Evolutionary conservation across 2,329 filamentous ascomycete species (phyloP).

Genomic region (Nemania serpens): DNA sequence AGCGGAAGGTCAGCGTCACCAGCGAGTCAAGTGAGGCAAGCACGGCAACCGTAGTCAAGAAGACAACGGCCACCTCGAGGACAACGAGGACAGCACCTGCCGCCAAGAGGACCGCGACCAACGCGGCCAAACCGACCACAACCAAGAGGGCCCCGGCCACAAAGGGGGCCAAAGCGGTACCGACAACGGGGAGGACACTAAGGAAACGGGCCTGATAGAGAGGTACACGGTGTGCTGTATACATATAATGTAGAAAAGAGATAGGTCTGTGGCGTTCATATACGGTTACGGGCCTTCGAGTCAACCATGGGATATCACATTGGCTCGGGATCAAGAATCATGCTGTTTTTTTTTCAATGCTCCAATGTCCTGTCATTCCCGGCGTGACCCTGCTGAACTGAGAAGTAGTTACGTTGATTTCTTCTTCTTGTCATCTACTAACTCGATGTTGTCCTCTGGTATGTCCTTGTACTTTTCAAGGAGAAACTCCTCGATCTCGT

Average conservation of each 20-base stretch:
- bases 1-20: conserved; percentile 59
- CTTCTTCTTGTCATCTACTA: conserved; percentile 95
- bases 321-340: conserved; percentile 24
- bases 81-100: conserved; percentile 45
- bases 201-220: conserved; percentile 54
- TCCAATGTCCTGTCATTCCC: conserved; percentile 21
- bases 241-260: not conserved
- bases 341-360: conserved; percentile 20
- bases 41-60: conserved; percentile 67
- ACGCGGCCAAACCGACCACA: conserved; percentile 55
- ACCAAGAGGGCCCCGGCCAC: conserved; percentile 55
- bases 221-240: not conserved
- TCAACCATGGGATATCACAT: conserved; percentile 14
- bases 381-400: conserved; percentile 19
- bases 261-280: conserved; percentile 15
- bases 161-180: conserved; percentile 48
- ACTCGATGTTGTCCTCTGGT: conserved; percentile 92
- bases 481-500: conserved; percentile 91
- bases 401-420: conserved; percentile 55
- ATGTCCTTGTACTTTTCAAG: conserved; percentile 87
- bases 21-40: conserved; percentile 69
- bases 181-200: conserved; percentile 55
- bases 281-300: conserved; percentile 11
- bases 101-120: conserved; percentile 58
- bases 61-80: conserved; percentile 46